These are phyloP conservation scores for Tubosaeta sp. DNA, from an alignment of 768 basidiomycete genomes.

Conservation along the genomic window DNA sequence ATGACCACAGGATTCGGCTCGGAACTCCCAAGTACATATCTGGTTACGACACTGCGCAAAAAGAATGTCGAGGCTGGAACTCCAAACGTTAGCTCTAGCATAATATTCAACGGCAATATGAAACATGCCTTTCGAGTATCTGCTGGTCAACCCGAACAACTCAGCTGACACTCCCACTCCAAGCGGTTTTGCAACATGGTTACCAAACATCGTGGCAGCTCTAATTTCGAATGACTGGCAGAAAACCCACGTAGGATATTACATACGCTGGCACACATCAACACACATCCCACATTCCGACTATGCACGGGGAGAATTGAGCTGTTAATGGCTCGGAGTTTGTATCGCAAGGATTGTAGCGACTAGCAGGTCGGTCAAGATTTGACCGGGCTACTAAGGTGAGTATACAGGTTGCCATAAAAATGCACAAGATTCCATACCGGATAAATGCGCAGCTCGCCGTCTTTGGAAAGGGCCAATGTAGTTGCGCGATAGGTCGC, in stretches of 20 bases:
- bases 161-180: neutral
- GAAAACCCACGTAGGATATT: neutral
- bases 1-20: neutral
- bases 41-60: neutral
- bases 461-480: constrained; percentile 26
- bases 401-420: neutral
- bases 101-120: too few species aligned
- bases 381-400: constrained; percentile 15
- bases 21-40: neutral
- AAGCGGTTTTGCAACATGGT: neutral
- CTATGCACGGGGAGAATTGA: neutral
- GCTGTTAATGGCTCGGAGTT: constrained; percentile 14
- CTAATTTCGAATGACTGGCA: neutral
- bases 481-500: constrained; percentile 26
- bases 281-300: too few species aligned
- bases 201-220: neutral
- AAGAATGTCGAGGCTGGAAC: neutral
- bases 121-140: neutral
- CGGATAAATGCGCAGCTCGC: constrained; percentile 24
- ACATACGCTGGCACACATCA: neutral
- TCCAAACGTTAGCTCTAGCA: neutral
- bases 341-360: constrained; percentile 26
- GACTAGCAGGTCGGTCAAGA: constrained; percentile 26
- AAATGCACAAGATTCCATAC: constrained; percentile 8
- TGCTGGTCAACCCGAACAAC: neutral